Base-by-base conservation (phyloP, 2,329 filamentous ascomycete genomes). In the Paecilomyces fulvus region DNA sequence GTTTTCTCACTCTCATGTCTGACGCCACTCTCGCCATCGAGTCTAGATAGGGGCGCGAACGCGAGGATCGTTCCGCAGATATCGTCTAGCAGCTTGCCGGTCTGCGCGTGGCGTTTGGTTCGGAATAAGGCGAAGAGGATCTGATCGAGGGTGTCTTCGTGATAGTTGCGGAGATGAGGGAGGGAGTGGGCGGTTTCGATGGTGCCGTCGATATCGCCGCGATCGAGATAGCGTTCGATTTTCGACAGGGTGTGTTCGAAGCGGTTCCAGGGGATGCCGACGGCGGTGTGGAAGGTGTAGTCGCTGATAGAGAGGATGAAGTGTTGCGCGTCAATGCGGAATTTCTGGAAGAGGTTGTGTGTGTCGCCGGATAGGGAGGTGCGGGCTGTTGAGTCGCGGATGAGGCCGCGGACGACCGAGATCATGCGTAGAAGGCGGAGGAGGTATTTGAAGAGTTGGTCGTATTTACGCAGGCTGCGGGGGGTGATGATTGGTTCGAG, bases 241-340 rank as follows among this genome's bases (percentile, higher is more conserved):
- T 75, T 77, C 25, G 84, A 77, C 0, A 96, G 76, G 61, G 84
- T 87, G 0, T 67, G 67, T 52, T 88, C 83, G 58, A 96, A 92
- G 0, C 77, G 75, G 21, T 75, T 75, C 92, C 92, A 97, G 0
- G 86, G 84, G 14, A 80, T 78, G 7, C 81, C 81, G 53, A 97
- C 85, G 1, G 87, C 91, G 0, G 84, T 82, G 57, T 92, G 89
- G 60, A 95, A 87, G 64, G 92, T 88, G 66, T 96, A 94, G 1
- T 85, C 82, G 43, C 85, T 82, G 0, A 96, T 72, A 9, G 83
- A 83, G 0, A 83, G 80, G 23, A 95, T 79, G 61, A 97, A 92
- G 68, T 94, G 87, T 54, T 89, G 85, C 0, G 90, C 86, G 67
- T 95, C 89, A 37, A 87, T 80, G 5, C 86, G 80, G 61, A 96